Conservation (phyloP, 1,284 basidiomycete species). For the Pascua guehoae region DNA sequence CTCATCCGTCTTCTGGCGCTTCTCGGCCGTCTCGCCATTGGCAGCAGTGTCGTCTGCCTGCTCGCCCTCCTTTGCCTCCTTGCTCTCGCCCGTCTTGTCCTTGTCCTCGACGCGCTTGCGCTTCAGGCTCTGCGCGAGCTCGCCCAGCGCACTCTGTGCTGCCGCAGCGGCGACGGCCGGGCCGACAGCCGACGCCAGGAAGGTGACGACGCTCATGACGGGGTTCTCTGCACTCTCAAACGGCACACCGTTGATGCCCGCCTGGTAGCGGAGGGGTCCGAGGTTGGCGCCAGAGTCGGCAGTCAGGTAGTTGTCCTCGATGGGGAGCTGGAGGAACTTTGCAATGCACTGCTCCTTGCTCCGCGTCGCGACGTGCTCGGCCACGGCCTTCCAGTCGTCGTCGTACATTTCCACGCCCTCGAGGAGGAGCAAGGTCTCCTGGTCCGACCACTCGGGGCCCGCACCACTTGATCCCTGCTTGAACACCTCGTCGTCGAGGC, state of each 20-base stretch:
- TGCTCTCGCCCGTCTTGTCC: constrained; percentile 19
- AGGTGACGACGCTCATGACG: constrained; percentile 97
- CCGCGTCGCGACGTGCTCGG: constrained; percentile 86
- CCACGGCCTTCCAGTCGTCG: constrained; percentile 90
- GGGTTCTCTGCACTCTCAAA: constrained; percentile 96
- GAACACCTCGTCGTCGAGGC: constrained; percentile 63
- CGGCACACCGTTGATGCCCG: constrained; percentile 60
- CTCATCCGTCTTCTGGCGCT: constrained; percentile 14
- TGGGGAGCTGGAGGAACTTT: constrained; percentile 92
- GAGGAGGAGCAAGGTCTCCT: constrained; percentile 81
- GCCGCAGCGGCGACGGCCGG: constrained; percentile 90
- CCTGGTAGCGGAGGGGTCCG: constrained; percentile 69
- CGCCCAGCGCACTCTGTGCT: constrained; percentile 79
- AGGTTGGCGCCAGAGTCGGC: constrained; percentile 52
- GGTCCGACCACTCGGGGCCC: constrained; percentile 79
- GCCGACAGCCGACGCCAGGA: constrained; percentile 86
- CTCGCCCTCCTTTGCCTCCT: constrained; percentile 17
- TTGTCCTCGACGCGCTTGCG: constrained; percentile 52
- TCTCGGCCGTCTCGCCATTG: constrained; percentile 24
- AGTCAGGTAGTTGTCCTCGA: constrained; percentile 81
- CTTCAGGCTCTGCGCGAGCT: constrained; percentile 61
- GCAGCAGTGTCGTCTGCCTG: constrained; percentile 14
- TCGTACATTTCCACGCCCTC: constrained; percentile 98
- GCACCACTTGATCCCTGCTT: constrained; percentile 53
- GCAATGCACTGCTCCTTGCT: constrained; percentile 91